Base-by-base conservation (phyloP, 2,329 filamentous ascomycete genomes). In the Talaromyces rugulosus region DNA sequence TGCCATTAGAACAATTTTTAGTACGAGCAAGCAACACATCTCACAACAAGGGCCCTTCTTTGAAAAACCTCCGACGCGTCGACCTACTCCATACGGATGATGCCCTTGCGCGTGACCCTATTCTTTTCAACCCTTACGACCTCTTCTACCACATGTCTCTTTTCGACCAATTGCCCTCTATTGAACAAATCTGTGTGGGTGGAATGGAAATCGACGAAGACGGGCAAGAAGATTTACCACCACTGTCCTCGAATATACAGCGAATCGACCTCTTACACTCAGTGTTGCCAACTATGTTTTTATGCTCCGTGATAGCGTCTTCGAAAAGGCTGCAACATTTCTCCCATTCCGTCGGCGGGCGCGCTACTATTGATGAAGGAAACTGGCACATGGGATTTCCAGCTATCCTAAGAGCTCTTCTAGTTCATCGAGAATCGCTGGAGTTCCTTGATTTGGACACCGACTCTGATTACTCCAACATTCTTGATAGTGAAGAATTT, bases 31-130 rank as follows among this genome's bases (percentile, higher is more conserved):
- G 14, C 3, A 53, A 31, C 50, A 52, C 57, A 31, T 52, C 36
- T 34, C 42, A 56, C 23, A 52, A 47, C 42, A 55, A 56, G 9
- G 44, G 31, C 9, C 16, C 33, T 5, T 55, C 55, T 31, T 53
- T 62, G 8, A 52, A 62, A 56, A 56, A 53, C 30, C 51, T 62
- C 18, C 56, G 52, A 28, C 56, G 57, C 18, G 18, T 62, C 42
- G 61, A 62, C 53, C 53, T 62, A n/a, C 61, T 62, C 18, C 61
- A 62, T 54, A 62, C 61, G 23, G 61, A 62, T 51, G 61, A 62
- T 33, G 31, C 52, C 8, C 42, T 62, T 34, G 52, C 56, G 31
- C 58, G 56, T 36, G 61, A 62, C 27, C 61, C 61, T 23, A 54
- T 62, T 56, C 56, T 56, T 34, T 62, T 62, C n/a, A 62, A 62